phyloP scores from a whole-genome alignment of 2,329 filamentous ascomycete species.

The Penicillium oxalicum region DNA sequence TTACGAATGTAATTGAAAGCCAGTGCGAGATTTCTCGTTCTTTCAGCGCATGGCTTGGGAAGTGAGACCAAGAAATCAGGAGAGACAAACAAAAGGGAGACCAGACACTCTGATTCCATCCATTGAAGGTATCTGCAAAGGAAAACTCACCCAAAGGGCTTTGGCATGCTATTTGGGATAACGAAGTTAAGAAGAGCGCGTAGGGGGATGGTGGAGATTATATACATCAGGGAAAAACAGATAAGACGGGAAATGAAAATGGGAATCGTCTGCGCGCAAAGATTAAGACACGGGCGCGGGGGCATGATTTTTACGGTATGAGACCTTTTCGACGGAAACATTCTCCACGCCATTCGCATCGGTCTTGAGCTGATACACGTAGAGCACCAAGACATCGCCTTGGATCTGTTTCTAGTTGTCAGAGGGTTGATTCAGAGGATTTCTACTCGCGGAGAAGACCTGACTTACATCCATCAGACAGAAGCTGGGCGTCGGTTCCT shows the following conservation, averaged over 20 bases:
- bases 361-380: constrained; percentile 82
- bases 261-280: neutral
- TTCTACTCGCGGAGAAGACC: neutral
- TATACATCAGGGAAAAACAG: constrained; percentile 21
- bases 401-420: constrained; percentile 60
- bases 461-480: constrained; percentile 91
- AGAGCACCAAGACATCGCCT: constrained; percentile 90
- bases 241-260: neutral
- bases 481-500: constrained; percentile 82
- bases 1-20: no score
- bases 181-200: neutral
- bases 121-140: constrained; percentile 13
- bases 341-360: constrained; percentile 71
- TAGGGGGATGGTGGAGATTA: constrained; percentile 22
- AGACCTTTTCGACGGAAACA: constrained; percentile 79
- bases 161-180: neutral
- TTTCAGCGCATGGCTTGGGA: no score
- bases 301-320: constrained; percentile 70
- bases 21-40: no score
- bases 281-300: constrained; percentile 33
- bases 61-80: no score
- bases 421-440: constrained; percentile 5
- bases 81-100: no score
- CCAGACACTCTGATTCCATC: neutral
- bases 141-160: constrained; percentile 8